These are phyloP conservation scores for Scheffersomyces ergatensis DNA, from an alignment of 805 yeast species.

Conservation along the genomic window DNA sequence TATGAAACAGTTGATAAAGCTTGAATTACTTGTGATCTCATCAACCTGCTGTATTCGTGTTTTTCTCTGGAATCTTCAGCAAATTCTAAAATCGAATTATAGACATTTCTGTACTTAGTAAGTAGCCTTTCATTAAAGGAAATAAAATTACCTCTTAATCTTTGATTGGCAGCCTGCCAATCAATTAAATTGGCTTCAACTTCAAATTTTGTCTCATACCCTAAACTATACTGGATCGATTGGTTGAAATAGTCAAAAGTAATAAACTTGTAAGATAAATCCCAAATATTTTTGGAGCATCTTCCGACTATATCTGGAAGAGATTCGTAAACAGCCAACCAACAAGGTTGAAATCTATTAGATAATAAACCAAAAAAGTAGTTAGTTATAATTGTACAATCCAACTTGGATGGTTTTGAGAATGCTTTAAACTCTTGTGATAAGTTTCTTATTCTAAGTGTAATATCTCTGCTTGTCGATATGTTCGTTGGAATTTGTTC, in stretches of 20 bases:
- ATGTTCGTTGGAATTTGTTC: conserved; percentile 75
- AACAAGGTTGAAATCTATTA: conserved; percentile 77
- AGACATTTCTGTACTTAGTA: conserved; percentile 27
- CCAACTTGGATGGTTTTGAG: conserved; percentile 11
- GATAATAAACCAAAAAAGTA: conserved; percentile 61
- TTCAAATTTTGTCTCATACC: conserved; percentile 3
- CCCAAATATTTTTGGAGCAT: conserved; percentile 54
- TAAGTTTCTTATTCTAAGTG: conserved; percentile 62
- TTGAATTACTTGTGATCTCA: conserved; percentile 57
- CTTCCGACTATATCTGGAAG: conserved; percentile 39
- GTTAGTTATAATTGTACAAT: conserved; percentile 28
- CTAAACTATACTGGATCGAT: conserved; percentile 7
- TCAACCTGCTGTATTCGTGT: conserved; percentile 37
- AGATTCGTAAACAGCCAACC: conserved; percentile 72
- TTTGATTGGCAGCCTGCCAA: conserved; percentile 46
- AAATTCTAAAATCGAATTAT: conserved; percentile 34
- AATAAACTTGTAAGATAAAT: conserved; percentile 37
- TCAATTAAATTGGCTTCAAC: conserved; percentile 11
- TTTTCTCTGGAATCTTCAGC: conserved; percentile 36
- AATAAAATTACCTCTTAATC: conserved; percentile 43
- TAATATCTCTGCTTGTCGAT: conserved; percentile 69
- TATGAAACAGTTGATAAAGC: conserved; percentile 58
- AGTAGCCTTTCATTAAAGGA: conserved; percentile 18
- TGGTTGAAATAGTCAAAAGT: conserved; percentile 18
- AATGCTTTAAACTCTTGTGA: conserved; percentile 38